Evolutionary conservation across 2,329 filamentous ascomycete genomes (phyloP).

Genomic region (Stagonosporopsis vannaccii): DNA sequence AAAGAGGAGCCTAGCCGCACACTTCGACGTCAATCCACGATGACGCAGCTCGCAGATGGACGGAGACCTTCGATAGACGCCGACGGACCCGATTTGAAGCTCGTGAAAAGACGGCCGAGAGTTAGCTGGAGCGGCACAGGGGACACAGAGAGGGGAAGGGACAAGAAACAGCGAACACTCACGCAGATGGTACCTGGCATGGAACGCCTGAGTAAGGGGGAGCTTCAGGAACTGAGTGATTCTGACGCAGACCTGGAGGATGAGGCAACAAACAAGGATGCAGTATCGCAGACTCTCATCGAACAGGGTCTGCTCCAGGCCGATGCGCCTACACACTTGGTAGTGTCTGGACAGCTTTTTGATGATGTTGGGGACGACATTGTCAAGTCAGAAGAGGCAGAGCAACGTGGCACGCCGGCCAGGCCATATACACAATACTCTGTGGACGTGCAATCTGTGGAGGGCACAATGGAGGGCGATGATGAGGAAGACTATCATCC

Average conservation of each 20-base stretch:
- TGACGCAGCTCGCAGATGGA: constrained; percentile 44
- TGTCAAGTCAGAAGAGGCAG: not conserved
- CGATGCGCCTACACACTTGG: not conserved
- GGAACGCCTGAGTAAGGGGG: constrained; percentile 19
- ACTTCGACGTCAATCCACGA: constrained; percentile 43
- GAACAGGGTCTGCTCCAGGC: constrained; percentile 22
- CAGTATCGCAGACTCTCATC: constrained; percentile 27
- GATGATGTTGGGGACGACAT: not conserved
- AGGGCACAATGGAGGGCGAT: constrained; percentile 8
- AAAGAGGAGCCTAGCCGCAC: constrained; percentile 22
- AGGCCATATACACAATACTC: not conserved
- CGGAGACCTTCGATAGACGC: constrained; percentile 27
- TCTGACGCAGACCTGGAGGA: constrained; percentile 25
- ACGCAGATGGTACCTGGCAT: constrained; percentile 47
- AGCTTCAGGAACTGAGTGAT: constrained; percentile 22
- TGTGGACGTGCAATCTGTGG: not conserved
- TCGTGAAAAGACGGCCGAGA: constrained; percentile 27
- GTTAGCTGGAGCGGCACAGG: constrained; percentile 30
- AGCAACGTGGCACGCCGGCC: not conserved
- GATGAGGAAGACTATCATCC: constrained; percentile 37
- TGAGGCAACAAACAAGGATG: constrained; percentile 20
- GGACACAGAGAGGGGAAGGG: constrained; percentile 20
- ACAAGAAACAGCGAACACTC: constrained; percentile 40
- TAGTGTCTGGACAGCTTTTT: not conserved
- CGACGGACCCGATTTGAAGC: constrained; percentile 36